These are phyloP conservation scores for Pleurotus tuoliensis DNA, from an alignment of 768 basidiomycete genomes.

Conservation along the genomic window DNA sequence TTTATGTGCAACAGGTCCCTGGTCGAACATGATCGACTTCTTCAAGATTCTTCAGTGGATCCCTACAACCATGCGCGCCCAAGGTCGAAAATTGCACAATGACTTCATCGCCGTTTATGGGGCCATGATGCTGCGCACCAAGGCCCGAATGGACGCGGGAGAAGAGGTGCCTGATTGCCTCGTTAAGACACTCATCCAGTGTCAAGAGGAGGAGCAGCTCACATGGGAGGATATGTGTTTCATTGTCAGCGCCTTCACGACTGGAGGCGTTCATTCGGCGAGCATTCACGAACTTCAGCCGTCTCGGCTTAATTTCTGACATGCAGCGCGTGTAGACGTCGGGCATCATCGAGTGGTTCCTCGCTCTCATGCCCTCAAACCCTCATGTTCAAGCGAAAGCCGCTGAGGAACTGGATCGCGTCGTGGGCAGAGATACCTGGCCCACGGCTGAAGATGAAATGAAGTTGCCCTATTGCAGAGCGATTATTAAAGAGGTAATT, in stretches of 20 bases:
- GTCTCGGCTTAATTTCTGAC: background rate
- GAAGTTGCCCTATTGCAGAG: slow-evolving; percentile 22
- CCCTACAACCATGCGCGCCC: slow-evolving; percentile 15
- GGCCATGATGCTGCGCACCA: slow-evolving; percentile 24
- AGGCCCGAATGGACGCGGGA: slow-evolving; percentile 23
- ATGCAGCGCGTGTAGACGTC: slow-evolving; percentile 20
- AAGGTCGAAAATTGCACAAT: slow-evolving; percentile 16
- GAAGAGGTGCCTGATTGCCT: slow-evolving; percentile 30
- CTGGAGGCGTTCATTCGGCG: slow-evolving; percentile 31
- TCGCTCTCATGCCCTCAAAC: slow-evolving; percentile 24
- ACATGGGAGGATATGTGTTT: slow-evolving; percentile 30
- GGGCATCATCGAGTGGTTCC: slow-evolving; percentile 30
- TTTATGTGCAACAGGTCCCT: slow-evolving; percentile 11
- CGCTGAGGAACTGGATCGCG: slow-evolving; percentile 31
- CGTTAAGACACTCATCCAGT: slow-evolving; percentile 25
- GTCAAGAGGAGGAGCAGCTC: slow-evolving; percentile 22
- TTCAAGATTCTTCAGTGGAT: slow-evolving; percentile 17
- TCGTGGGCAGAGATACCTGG: slow-evolving; percentile 26
- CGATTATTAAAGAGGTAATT: slow-evolving; percentile 23
- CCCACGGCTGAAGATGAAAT: slow-evolving; percentile 21
- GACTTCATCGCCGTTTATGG: slow-evolving; percentile 27
- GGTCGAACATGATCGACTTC: slow-evolving; percentile 22
- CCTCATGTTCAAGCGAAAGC: slow-evolving; percentile 26
- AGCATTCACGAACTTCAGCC: slow-evolving; percentile 8
- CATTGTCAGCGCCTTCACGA: slow-evolving; percentile 27